phyloP scores from a whole-genome alignment of 2,329 filamentous ascomycete genomes.

The Colletotrichum melonis region DNA sequence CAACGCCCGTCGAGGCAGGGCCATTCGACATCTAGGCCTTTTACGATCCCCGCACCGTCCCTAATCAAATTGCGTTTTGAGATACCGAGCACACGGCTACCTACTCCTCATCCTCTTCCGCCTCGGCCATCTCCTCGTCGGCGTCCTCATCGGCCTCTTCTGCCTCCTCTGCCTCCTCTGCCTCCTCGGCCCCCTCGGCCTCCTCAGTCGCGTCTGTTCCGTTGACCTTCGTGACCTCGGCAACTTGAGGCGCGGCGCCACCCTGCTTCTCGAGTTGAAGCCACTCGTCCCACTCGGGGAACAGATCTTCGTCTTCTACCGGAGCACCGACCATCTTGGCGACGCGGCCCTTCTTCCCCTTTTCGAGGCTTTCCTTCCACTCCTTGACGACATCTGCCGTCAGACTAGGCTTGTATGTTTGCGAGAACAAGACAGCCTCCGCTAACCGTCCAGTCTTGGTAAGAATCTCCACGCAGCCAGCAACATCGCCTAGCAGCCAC shows the following conservation, averaged over 20 bases:
- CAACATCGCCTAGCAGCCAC: slow-evolving; percentile 87
- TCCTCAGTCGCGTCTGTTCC: slow-evolving; percentile 41
- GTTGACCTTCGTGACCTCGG: slow-evolving; percentile 41
- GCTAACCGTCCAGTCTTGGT: slow-evolving; percentile 81
- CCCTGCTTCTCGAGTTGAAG: slow-evolving; percentile 83
- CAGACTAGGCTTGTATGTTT: slow-evolving; percentile 92
- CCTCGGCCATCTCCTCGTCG: slow-evolving; percentile 38
- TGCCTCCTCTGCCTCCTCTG: slow-evolving; percentile 31
- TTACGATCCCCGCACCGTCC: slow-evolving; percentile 31
- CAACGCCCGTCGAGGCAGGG: slow-evolving; percentile 37
- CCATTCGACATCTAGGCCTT: slow-evolving; percentile 37
- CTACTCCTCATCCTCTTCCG: slow-evolving; percentile 38
- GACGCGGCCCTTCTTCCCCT: slow-evolving; percentile 86
- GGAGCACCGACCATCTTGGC: slow-evolving; percentile 86
- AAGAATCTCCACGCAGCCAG: slow-evolving; percentile 84
- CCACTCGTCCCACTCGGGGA: slow-evolving; percentile 97
- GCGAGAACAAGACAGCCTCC: slow-evolving; percentile 90
- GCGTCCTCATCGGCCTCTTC: slow-evolving; percentile 38
- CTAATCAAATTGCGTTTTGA: slow-evolving; percentile 27
- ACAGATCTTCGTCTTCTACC: slow-evolving; percentile 85
- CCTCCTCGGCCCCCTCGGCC: slow-evolving; percentile 35
- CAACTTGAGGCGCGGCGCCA: slow-evolving; percentile 46
- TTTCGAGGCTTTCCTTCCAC: slow-evolving; percentile 89
- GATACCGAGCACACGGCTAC: slow-evolving; percentile 19
- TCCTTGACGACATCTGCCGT: slow-evolving; percentile 74